Evolutionary conservation across 257 asterid genomes (phyloP).

Genomic region (Plantago major): DNA sequence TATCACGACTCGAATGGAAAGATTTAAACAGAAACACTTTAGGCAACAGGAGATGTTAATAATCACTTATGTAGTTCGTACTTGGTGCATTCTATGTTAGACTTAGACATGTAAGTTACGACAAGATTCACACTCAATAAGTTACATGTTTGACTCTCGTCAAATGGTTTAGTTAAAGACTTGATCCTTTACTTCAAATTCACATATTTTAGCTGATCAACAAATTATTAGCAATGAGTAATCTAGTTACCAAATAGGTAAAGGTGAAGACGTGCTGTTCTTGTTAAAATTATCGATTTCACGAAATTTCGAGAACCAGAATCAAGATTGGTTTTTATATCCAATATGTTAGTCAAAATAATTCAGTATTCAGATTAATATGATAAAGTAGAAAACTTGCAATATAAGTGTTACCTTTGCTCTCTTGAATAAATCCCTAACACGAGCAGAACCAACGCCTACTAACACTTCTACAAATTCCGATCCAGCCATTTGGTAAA

Average conservation of each 20-base stretch:
- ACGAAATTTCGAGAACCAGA: no score
- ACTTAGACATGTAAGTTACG: neutral
- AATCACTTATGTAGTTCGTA: neutral
- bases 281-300: neutral
- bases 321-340: no score
- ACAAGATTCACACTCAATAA: neutral
- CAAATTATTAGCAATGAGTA: constrained; percentile 2
- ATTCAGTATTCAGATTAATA: constrained; percentile 1
- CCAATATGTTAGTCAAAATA: neutral
- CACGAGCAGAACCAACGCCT: constrained; percentile 99
- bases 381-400: constrained; percentile 7
- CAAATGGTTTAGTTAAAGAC: neutral
- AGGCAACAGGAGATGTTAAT: neutral
- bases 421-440: constrained; percentile 94
- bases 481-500: constrained; percentile 99
- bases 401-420: constrained; percentile 65
- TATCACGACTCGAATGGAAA: no score
- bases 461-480: constrained; percentile 96
- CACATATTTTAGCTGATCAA: neutral
- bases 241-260: constrained; percentile 6
- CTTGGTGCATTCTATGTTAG: neutral
- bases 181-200: neutral
- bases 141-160: neutral
- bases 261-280: constrained; percentile 11
- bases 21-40: neutral